phyloP scores from a whole-genome alignment of 129 eudicot genomes.

The Flaveria trinervia region DNA sequence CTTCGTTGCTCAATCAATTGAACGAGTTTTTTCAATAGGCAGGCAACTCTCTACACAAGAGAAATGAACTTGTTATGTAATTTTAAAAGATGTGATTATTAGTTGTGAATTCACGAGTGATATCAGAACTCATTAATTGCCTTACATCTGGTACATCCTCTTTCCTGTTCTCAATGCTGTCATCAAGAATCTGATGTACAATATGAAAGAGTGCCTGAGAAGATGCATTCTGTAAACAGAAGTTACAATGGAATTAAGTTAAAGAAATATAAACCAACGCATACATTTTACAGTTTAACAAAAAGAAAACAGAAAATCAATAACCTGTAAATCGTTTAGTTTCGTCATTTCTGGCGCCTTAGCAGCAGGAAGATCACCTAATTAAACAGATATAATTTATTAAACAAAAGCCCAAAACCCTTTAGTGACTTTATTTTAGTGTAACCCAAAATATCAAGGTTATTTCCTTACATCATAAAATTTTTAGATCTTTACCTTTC shows the following conservation, averaged over 20 bases:
- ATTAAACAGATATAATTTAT: background rate
- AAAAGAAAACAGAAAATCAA: background rate
- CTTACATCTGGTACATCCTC: constrained; percentile 84
- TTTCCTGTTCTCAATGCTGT: constrained; percentile 70
- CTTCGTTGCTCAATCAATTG: constrained; percentile 76
- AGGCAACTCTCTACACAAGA: constrained; percentile 63
- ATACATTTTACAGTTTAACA: constrained; percentile 2
- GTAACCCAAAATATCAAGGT: background rate
- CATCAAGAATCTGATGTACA: constrained; percentile 74
- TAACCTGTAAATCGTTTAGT: constrained; percentile 68
- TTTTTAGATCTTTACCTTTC: background rate
- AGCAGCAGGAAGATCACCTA: constrained; percentile 43
- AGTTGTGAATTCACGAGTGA: background rate
- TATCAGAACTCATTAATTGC: constrained; percentile 11
- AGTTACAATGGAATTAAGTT: constrained; percentile 29
- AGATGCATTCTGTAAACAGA: constrained; percentile 66
- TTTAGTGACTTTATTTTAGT: background rate
- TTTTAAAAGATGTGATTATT: background rate
- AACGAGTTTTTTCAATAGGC: constrained; percentile 60
- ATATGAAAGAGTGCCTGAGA: constrained; percentile 65
- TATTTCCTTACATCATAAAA: background rate
- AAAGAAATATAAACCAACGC: background rate
- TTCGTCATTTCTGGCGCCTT: constrained; percentile 64
- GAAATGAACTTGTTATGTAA: background rate
- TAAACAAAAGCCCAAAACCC: constrained; percentile 5